A percentile compares a stretch with the other conserved stretches of the same genome.
phyloP scores from a whole-genome alignment of 139 green algal species.

The Pleodorina starrii region DNA sequence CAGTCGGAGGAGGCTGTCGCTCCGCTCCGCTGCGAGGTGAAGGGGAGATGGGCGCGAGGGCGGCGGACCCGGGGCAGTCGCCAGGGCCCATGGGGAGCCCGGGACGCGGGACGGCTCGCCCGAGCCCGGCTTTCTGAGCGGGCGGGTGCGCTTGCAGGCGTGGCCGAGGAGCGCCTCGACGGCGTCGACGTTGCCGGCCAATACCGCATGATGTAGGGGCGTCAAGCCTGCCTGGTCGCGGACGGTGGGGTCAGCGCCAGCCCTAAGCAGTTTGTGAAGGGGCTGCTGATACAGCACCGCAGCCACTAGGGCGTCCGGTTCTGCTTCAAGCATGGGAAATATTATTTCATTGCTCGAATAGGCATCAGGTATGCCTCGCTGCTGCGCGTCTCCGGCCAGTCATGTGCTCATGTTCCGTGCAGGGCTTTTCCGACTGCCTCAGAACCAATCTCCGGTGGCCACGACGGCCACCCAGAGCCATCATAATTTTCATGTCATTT shows the following conservation, averaged over 20 bases:
- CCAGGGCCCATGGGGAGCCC: conserved; percentile 12
- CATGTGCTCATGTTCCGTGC: no score
- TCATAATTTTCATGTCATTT: no score
- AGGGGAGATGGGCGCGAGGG: neutral
- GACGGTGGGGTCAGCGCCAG: neutral
- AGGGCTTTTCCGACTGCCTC: no score
- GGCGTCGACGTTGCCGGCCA: neutral
- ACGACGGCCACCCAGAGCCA: no score
- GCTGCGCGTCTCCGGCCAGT: no score
- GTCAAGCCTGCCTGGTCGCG: conserved; percentile 2
- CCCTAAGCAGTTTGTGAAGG: neutral
- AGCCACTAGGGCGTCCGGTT: conserved; percentile 2
- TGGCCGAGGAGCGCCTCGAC: neutral
- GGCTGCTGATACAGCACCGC: conserved; percentile 15
- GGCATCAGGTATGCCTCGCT: no score
- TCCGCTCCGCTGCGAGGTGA: conserved; percentile 20
- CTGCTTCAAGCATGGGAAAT: neutral
- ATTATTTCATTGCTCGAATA: neutral
- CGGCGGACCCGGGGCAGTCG: neutral
- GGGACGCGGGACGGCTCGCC: neutral
- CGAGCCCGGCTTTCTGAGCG: neutral
- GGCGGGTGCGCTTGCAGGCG: neutral
- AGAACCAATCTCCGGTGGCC: no score
- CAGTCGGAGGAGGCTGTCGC: neutral
- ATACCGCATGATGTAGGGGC: neutral